These are phyloP conservation scores for Beauveria australis DNA, from an alignment of 2,329 filamentous ascomycete genomes.

Conservation along the genomic window DNA sequence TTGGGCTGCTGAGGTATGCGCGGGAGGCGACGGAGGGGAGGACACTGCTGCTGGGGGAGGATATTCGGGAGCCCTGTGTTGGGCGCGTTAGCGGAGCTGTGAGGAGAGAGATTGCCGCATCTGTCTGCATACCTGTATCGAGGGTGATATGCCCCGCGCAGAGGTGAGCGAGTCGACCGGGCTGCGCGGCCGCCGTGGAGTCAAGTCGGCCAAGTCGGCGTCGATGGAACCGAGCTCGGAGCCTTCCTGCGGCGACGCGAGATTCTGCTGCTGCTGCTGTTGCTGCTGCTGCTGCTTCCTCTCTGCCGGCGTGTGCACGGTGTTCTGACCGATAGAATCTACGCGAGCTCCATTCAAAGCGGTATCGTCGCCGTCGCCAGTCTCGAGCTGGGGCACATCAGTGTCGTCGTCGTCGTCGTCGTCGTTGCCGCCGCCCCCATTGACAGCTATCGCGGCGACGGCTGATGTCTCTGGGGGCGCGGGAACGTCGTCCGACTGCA, in stretches of 20 bases:
- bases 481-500: not conserved
- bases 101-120: not conserved
- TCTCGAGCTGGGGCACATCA: slow-evolving; percentile 11
- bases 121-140: slow-evolving; percentile 52
- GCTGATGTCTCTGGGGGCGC: not conserved
- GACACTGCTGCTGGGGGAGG: slow-evolving; percentile 65
- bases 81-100: slow-evolving; percentile 19
- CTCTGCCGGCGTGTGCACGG: slow-evolving; percentile 30
- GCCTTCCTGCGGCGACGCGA: slow-evolving; percentile 30
- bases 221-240: slow-evolving; percentile 21
- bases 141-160: slow-evolving; percentile 70
- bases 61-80: slow-evolving; percentile 50
- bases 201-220: slow-evolving; percentile 37
- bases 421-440: not conserved
- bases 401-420: slow-evolving; percentile 6
- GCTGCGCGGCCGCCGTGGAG: slow-evolving; percentile 36
- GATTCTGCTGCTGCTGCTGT: slow-evolving; percentile 12
- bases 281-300: slow-evolving; percentile 21
- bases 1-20: slow-evolving; percentile 58
- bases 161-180: slow-evolving; percentile 57
- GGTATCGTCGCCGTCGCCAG: not conserved
- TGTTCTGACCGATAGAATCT: not conserved
- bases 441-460: not conserved
- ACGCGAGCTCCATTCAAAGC: not conserved
- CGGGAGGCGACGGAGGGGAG: slow-evolving; percentile 62